A percentile compares a stretch with the other conserved stretches of the same genome.
Evolutionary conservation across 2,329 filamentous ascomycete species (phyloP).

Genomic region (Stachybotrys chartarum): DNA sequence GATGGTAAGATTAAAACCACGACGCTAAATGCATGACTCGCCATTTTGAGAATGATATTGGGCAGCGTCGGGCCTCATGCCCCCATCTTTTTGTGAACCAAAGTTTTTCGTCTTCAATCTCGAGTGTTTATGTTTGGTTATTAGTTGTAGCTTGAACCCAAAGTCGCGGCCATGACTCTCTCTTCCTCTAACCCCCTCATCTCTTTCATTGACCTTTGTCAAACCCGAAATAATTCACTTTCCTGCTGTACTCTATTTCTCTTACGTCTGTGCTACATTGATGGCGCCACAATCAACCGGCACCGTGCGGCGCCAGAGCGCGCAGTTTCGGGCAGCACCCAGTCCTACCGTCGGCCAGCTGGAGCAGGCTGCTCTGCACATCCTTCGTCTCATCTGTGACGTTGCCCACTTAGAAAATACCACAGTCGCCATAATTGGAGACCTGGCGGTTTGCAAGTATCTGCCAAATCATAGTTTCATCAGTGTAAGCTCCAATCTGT

Average conservation of each 20-base stretch:
- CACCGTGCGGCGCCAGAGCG: neutral
- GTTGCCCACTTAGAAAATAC: conserved; percentile 19
- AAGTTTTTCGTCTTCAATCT: too few relatives aligned
- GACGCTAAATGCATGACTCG: neutral
- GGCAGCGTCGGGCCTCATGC: neutral
- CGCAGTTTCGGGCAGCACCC: conserved; percentile 9
- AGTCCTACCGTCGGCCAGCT: conserved; percentile 19
- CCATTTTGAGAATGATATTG: neutral
- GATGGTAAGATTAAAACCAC: neutral
- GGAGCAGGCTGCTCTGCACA: conserved; percentile 76
- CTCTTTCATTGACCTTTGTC: too few relatives aligned
- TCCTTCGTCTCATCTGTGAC: conserved; percentile 73
- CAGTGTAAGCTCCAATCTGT: conserved; percentile 7
- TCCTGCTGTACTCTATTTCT: neutral
- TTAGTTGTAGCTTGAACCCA: neutral
- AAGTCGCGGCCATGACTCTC: neutral
- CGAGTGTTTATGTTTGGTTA: neutral
- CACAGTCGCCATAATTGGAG: conserved; percentile 17
- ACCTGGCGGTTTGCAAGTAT: conserved; percentile 18
- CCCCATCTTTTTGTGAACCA: too few relatives aligned
- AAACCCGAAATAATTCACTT: too few relatives aligned
- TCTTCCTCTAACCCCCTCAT: neutral
- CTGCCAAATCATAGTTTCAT: conserved; percentile 11
- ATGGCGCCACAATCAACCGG: neutral
- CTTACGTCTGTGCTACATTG: neutral